Conservation (phyloP, 83 land plant genomes). For the Picea abies region DNA sequence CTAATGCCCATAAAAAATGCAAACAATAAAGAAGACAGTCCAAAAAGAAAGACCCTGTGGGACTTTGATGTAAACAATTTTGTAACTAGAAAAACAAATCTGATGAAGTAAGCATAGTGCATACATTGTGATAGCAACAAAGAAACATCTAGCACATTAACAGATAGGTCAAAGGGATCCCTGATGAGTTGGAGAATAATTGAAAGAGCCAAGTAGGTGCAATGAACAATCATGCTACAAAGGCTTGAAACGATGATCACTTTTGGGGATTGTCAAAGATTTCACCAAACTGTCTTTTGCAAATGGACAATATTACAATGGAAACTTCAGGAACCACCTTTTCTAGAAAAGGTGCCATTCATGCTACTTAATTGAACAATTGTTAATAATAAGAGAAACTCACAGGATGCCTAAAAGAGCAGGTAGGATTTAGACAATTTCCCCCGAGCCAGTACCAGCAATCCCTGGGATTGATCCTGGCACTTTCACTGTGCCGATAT, state of each 20-base stretch:
- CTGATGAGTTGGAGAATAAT: neutral
- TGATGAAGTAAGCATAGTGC: neutral
- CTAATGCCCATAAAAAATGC: neutral
- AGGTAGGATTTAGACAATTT: conserved; percentile 71
- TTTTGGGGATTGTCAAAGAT: too few species aligned
- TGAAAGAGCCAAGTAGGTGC: neutral
- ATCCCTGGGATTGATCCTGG: conserved; percentile 83
- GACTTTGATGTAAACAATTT: neutral
- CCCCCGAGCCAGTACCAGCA: conserved; percentile 84
- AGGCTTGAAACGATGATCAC: neutral
- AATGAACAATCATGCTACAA: neutral
- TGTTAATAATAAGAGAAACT: conserved; percentile 23
- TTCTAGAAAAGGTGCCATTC: neutral
- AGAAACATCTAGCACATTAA: neutral
- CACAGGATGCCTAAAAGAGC: conserved; percentile 88
- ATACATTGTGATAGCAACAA: neutral
- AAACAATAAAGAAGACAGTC: too few species aligned
- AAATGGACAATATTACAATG: neutral
- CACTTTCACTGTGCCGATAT: conserved; percentile 87
- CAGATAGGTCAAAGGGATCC: neutral
- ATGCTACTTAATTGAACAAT: neutral
- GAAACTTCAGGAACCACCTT: neutral
- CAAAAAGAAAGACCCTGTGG: neutral
- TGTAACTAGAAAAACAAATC: neutral
- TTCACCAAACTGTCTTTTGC: neutral